Evolutionary conservation across 225 moss, liverwort and hornwort genomes (phyloP).

Genomic region (Ulota crispa): DNA sequence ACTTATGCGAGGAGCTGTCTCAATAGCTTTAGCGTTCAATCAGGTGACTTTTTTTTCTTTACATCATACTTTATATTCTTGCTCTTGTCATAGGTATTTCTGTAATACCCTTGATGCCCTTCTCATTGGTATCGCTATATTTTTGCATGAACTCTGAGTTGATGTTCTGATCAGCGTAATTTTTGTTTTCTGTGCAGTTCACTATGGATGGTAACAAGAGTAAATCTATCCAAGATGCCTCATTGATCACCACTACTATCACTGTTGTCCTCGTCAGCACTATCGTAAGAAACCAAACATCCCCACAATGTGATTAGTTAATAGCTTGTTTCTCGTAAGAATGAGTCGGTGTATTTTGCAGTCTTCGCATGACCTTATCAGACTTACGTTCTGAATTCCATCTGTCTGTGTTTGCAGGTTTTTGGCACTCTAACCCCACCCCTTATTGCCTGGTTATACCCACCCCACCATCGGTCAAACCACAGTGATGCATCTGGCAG

Average conservation of each 20-base stretch:
- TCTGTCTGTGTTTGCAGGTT: slow-evolving; percentile 39
- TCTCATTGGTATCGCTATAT: not conserved
- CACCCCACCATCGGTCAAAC: slow-evolving; percentile 29
- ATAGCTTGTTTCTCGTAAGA: not conserved
- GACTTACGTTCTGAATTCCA: not conserved
- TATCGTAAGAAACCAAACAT: slow-evolving; percentile 36
- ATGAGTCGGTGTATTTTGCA: not conserved
- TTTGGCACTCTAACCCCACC: slow-evolving; percentile 77
- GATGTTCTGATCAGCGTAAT: not conserved
- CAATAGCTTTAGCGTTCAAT: slow-evolving; percentile 87
- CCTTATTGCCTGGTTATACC: slow-evolving; percentile 72
- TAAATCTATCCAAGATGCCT: slow-evolving; percentile 61
- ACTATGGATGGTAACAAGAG: slow-evolving; percentile 58
- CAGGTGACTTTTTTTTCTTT: slow-evolving; percentile 37
- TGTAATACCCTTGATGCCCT: not conserved
- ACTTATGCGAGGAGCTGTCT: slow-evolving; percentile 95
- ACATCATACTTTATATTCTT: not conserved
- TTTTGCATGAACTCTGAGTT: not conserved
- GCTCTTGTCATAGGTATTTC: not conserved
- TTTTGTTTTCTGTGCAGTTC: slow-evolving; percentile 57
- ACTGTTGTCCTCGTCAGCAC: slow-evolving; percentile 77
- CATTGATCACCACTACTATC: slow-evolving; percentile 83
- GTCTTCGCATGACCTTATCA: not conserved
- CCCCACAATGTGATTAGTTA: not conserved
- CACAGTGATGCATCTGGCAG: slow-evolving; percentile 40